Evolutionary conservation across 371 early-diverging fungal genomes (phyloP).

Genomic region (Neoconidiobolus thromboides): DNA sequence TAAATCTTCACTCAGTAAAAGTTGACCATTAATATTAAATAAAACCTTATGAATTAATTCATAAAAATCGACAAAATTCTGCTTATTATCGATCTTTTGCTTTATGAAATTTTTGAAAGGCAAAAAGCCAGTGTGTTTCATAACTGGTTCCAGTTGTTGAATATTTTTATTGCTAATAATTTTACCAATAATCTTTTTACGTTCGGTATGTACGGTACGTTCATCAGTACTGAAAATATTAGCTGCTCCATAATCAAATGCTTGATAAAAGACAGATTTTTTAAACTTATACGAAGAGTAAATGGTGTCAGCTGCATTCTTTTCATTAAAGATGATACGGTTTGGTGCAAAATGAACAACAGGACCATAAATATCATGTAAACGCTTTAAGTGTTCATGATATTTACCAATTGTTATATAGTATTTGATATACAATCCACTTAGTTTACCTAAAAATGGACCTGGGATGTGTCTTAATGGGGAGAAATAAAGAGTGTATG

Average conservation of each 20-base stretch:
- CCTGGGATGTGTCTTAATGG: not conserved
- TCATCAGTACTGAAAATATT: not conserved
- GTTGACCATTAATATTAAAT: slow-evolving; percentile 24
- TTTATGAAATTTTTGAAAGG: too few species aligned
- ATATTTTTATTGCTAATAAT: too few species aligned
- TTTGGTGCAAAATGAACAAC: not conserved
- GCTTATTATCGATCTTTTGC: too few species aligned
- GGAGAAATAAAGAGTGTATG: not conserved
- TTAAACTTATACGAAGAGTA: not conserved
- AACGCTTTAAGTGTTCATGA: not conserved
- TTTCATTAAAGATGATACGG: not conserved
- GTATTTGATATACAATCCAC: not conserved
- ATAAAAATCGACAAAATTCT: slow-evolving; percentile 2
- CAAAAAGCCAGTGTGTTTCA: too few species aligned
- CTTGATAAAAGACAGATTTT: not conserved
- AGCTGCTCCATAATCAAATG: not conserved
- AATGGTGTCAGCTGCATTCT: not conserved
- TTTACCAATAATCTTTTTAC: not conserved
- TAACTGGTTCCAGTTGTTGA: too few species aligned
- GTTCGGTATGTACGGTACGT: not conserved
- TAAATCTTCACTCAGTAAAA: slow-evolving; percentile 25
- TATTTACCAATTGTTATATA: not conserved
- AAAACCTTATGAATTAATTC: slow-evolving; percentile 1
- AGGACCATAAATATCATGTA: not conserved
- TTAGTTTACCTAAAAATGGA: not conserved